A percentile compares a stretch with the other conserved stretches of the same genome.
phyloP scores from a whole-genome alignment of 225 moss, liverwort and hornwort species.

The Thuidium tamariscinum region DNA sequence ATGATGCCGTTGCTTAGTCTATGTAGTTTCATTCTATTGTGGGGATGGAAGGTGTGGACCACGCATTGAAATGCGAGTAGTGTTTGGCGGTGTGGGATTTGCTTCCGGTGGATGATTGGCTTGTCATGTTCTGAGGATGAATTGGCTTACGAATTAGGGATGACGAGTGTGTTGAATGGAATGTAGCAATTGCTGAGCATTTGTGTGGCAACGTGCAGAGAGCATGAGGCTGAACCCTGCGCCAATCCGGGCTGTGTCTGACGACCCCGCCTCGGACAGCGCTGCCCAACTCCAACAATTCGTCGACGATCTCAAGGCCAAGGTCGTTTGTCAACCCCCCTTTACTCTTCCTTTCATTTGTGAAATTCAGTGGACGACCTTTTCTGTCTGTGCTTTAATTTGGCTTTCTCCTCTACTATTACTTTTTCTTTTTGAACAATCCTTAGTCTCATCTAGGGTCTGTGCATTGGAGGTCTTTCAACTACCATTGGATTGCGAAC shows the following conservation, averaged over 20 bases:
- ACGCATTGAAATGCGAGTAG: background rate
- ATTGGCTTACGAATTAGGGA: background rate
- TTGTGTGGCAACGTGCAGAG: constrained; percentile 4
- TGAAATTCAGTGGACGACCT: background rate
- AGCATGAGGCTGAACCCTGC: constrained; percentile 32
- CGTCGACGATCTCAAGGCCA: constrained; percentile 59
- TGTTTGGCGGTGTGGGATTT: background rate
- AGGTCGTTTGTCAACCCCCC: background rate
- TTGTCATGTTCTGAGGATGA: background rate
- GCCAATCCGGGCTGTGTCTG: constrained; percentile 53
- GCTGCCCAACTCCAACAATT: constrained; percentile 54
- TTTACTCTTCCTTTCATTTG: background rate
- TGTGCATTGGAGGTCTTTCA: background rate
- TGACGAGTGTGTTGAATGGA: background rate
- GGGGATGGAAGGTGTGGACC: background rate
- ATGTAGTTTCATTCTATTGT: background rate
- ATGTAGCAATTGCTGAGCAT: background rate
- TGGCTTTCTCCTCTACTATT: background rate
- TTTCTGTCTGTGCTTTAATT: background rate
- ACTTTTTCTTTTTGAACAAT: no score
- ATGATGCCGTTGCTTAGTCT: background rate
- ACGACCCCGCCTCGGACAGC: constrained; percentile 38
- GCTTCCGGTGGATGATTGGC: background rate
- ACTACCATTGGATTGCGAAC: background rate
- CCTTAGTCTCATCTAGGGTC: background rate